phyloP scores from a whole-genome alignment of 176 grass and related monocot genomes.

The Secale cereale region DNA sequence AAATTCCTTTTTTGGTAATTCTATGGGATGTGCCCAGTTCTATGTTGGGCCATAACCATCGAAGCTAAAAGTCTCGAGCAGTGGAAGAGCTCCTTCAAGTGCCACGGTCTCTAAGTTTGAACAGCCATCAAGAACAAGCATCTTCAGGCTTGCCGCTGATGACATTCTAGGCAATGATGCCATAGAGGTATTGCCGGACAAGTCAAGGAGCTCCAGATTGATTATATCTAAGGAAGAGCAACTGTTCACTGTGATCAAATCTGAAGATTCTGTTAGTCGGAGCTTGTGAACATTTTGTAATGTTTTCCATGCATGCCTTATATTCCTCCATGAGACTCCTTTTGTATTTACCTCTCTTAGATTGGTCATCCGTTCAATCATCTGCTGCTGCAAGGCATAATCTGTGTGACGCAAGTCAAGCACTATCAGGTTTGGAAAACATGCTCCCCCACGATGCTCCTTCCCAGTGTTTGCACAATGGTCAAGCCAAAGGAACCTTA shows the following conservation, averaged over 20 bases:
- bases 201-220: neutral
- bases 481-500: constrained; percentile 27
- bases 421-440: neutral
- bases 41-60: neutral
- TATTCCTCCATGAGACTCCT: neutral
- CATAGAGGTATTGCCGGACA: neutral
- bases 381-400: neutral
- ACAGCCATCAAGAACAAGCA: constrained; percentile 22
- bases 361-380: neutral
- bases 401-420: neutral
- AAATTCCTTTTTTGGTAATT: neutral
- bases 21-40: neutral
- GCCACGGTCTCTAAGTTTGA: neutral
- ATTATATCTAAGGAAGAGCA: neutral
- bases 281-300: neutral
- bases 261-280: neutral
- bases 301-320: neutral
- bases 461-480: neutral
- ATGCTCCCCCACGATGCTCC: neutral
- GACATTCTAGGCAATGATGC: neutral
- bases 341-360: constrained; percentile 1
- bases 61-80: neutral
- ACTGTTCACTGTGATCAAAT: neutral
- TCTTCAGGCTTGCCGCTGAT: neutral
- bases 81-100: neutral